phyloP scores from a whole-genome alignment of 306 rosid genomes.

The Prosopis cineraria region DNA sequence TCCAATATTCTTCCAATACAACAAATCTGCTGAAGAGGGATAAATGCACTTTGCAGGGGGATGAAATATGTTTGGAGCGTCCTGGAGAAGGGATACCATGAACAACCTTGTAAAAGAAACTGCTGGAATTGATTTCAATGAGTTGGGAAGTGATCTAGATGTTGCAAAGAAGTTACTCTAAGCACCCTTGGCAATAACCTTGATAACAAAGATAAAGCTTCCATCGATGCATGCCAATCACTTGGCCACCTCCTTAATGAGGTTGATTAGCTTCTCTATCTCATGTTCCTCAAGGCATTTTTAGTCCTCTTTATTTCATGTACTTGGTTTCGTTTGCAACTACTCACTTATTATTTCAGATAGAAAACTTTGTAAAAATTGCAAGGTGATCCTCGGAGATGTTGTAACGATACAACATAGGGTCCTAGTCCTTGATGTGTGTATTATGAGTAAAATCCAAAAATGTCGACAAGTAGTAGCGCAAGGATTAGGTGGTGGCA shows the following conservation, averaged over 20 bases:
- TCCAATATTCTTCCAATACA: slow-evolving; percentile 29
- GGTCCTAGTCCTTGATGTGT: too few species aligned
- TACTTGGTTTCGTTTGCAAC: background rate
- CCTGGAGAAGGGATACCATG: slow-evolving; percentile 98
- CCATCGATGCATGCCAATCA: slow-evolving; percentile 75
- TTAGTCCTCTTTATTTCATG: slow-evolving; percentile 28
- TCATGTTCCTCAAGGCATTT: slow-evolving; percentile 17
- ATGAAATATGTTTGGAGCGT: slow-evolving; percentile 82
- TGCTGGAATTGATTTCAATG: slow-evolving; percentile 70
- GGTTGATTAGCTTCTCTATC: slow-evolving; percentile 56
- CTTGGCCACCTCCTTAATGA: slow-evolving; percentile 82
- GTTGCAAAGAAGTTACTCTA: slow-evolving; percentile 65
- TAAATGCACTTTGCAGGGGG: slow-evolving; percentile 60
- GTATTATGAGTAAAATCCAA: too few species aligned
- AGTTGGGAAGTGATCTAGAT: slow-evolving; percentile 65
- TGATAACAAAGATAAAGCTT: slow-evolving; percentile 70
- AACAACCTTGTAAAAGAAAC: slow-evolving; percentile 91
- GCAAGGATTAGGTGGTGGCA: too few species aligned
- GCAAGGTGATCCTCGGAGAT: too few species aligned
- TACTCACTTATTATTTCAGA: background rate
- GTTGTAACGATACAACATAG: too few species aligned
- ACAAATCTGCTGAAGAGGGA: slow-evolving; percentile 35
- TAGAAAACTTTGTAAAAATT: too few species aligned
- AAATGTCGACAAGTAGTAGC: too few species aligned
- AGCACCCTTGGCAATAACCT: slow-evolving; percentile 57